These are phyloP conservation scores for Mortierella sp. DNA, from an alignment of 371 early-diverging fungal genomes.

Conservation along the genomic window DNA sequence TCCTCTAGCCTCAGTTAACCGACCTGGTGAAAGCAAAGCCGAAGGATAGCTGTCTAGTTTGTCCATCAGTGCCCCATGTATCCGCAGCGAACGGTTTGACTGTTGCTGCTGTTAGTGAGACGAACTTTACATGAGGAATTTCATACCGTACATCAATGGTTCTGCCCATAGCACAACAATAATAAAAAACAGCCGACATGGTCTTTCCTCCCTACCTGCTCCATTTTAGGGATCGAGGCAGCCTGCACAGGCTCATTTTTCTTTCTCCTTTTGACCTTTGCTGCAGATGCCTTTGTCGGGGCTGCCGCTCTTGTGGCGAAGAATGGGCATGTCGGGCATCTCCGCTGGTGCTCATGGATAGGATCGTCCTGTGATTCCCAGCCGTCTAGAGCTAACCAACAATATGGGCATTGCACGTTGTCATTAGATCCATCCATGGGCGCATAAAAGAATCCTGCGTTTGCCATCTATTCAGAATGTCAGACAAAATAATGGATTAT, in stretches of 20 bases:
- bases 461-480: slow-evolving; percentile 54
- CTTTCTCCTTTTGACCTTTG: slow-evolving; percentile 28
- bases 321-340: slow-evolving; percentile 44
- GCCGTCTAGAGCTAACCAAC: slow-evolving; percentile 54
- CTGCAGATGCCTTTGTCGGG: slow-evolving; percentile 58
- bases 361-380: slow-evolving; percentile 62
- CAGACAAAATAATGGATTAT: neutral
- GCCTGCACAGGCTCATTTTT: neutral
- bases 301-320: slow-evolving; percentile 45
- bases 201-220: slow-evolving; percentile 14
- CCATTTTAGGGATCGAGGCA: neutral
- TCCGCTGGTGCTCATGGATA: slow-evolving; percentile 51
- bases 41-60: too few species aligned
- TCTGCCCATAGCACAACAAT: too few species aligned
- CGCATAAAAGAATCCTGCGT: slow-evolving; percentile 57
- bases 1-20: too few species aligned
- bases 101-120: too few species aligned
- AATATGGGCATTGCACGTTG: slow-evolving; percentile 56
- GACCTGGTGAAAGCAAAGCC: too few species aligned
- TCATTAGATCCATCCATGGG: slow-evolving; percentile 52
- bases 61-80: too few species aligned
- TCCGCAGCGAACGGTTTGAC: too few species aligned
- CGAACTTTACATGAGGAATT: too few species aligned
- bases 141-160: too few species aligned
- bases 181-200: too few species aligned